A percentile compares a stretch with the other conserved stretches of the same genome.
Conservation (phyloP, 768 basidiomycete genomes). For the Russula compacta region DNA sequence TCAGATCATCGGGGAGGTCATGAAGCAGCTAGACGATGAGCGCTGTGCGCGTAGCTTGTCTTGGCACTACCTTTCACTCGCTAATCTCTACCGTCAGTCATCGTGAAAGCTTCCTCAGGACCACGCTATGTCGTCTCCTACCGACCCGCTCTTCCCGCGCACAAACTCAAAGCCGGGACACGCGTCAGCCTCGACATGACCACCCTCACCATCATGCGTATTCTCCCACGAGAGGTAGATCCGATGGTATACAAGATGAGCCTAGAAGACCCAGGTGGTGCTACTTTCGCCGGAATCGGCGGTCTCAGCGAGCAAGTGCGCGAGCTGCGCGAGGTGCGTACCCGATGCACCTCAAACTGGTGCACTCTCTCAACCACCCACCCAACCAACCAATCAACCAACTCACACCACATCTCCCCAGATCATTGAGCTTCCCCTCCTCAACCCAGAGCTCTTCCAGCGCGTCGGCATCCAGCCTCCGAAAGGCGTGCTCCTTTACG, state of each 20-base stretch:
- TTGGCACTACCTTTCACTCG: not conserved
- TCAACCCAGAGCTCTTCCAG: conserved; percentile 88
- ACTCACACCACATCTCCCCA: conserved; percentile 23
- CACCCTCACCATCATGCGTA: conserved; percentile 97
- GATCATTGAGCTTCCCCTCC: conserved; percentile 93
- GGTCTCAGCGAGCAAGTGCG: conserved; percentile 94
- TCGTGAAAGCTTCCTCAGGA: conserved; percentile 97
- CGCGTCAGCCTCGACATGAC: conserved; percentile 99
- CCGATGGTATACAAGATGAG: conserved; percentile 99
- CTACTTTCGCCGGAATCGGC: conserved; percentile 93
- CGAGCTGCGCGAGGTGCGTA: conserved; percentile 81
- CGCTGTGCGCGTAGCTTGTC: conserved; percentile 55
- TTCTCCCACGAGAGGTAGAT: conserved; percentile 94
- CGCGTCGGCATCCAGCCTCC: conserved; percentile 97
- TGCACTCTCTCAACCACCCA: too few species aligned
- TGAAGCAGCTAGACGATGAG: conserved; percentile 97
- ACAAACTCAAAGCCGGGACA: conserved; percentile 86
- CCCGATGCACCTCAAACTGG: not conserved
- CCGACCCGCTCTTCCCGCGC: conserved; percentile 82
- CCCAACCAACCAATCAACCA: too few species aligned
- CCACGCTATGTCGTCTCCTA: conserved; percentile 98
- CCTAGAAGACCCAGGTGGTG: conserved; percentile 92
- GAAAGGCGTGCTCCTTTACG: conserved; percentile 92
- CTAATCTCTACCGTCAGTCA: conserved; percentile 46
- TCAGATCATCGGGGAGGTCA: conserved; percentile 97